Conservation (phyloP, 2,329 filamentous ascomycete genomes). For the Teratosphaeriaceae sp. region DNA sequence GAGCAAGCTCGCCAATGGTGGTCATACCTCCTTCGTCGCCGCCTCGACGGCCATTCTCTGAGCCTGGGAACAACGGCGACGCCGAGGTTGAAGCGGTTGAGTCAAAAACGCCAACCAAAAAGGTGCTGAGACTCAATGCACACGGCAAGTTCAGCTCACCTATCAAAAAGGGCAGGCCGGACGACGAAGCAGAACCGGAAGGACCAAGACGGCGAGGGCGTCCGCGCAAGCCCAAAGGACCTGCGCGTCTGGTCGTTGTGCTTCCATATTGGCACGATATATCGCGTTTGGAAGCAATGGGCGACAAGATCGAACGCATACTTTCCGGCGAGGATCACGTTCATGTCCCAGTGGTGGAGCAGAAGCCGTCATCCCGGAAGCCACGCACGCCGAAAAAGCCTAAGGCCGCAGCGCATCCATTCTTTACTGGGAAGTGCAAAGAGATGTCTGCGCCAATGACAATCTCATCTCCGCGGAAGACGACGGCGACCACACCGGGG, state of each 20-base stretch:
- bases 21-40: constrained; percentile 13
- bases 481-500: constrained; percentile 40
- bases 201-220: constrained; percentile 22
- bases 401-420: constrained; percentile 52
- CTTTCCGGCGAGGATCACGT: constrained; percentile 35
- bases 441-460: constrained; percentile 20
- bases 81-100: neutral
- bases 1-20: constrained; percentile 1
- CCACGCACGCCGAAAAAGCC: constrained; percentile 17
- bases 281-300: constrained; percentile 41
- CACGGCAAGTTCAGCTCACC: constrained; percentile 42
- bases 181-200: constrained; percentile 13
- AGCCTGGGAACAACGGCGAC: too few species aligned
- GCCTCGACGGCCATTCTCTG: constrained; percentile 2
- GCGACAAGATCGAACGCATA: constrained; percentile 58
- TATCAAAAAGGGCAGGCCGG: constrained; percentile 23
- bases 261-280: constrained; percentile 43
- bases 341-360: constrained; percentile 14
- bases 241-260: constrained; percentile 19
- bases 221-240: constrained; percentile 21
- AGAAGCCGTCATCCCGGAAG: constrained; percentile 18
- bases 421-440: constrained; percentile 56
- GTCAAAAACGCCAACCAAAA: constrained; percentile 25
- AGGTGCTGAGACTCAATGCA: constrained; percentile 35
- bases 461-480: constrained; percentile 24